Evolutionary conservation across 306 rosid species (phyloP).

Genomic region (Vigna unguiculata): DNA sequence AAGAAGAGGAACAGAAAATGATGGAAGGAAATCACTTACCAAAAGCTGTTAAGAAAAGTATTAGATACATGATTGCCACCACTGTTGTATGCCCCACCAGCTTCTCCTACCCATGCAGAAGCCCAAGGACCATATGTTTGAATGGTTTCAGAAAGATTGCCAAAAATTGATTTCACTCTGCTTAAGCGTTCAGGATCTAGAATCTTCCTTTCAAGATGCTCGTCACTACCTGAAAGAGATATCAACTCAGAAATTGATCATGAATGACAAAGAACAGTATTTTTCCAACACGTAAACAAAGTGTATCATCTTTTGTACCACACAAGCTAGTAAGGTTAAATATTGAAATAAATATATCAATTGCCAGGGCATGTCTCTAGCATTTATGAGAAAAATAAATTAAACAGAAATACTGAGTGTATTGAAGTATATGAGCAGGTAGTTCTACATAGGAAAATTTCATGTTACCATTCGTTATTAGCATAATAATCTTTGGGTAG

Average conservation of each 20-base stretch:
- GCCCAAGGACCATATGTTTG: constrained; percentile 81
- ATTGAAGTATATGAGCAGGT: background rate
- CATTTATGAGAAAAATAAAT: background rate
- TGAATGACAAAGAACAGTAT: constrained; percentile 6
- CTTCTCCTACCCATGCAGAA: constrained; percentile 95
- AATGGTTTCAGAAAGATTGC: constrained; percentile 63
- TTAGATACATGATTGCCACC: constrained; percentile 83
- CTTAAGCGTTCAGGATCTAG: constrained; percentile 70
- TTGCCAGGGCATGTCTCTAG: constrained; percentile 9
- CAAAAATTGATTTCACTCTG: constrained; percentile 58
- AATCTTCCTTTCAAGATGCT: constrained; percentile 65
- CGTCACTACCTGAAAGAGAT: constrained; percentile 68
- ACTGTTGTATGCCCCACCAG: constrained; percentile 96
- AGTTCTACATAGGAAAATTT: background rate
- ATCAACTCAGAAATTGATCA: constrained; percentile 24
- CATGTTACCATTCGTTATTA: constrained; percentile 13
- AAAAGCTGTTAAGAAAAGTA: constrained; percentile 87
- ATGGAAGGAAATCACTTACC: constrained; percentile 77
- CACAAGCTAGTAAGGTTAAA: constrained; percentile 10
- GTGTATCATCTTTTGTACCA: constrained; percentile 2
- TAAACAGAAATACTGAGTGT: background rate
- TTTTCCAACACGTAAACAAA: constrained; percentile 2
- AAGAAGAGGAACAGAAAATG: background rate
- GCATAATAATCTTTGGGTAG: background rate
- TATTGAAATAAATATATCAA: constrained; percentile 6